Evolutionary conservation across 208 protist species (phyloP).

Genomic region (Zelonia costaricensis): DNA sequence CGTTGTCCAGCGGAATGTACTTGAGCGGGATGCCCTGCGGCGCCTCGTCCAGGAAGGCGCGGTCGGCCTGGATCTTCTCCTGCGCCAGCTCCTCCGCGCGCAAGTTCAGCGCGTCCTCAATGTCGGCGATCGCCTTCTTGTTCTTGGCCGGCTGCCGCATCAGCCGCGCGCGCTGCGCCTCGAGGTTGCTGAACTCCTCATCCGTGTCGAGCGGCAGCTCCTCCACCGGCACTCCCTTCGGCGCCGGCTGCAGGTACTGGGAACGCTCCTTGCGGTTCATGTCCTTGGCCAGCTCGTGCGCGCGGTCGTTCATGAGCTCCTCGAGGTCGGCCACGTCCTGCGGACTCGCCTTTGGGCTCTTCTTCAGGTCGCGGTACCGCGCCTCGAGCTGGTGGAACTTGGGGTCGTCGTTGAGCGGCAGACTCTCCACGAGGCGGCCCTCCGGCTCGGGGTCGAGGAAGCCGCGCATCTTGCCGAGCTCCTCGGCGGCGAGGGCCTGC

Average conservation of each 20-base stretch:
- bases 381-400: constrained; percentile 56
- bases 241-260: constrained; percentile 48
- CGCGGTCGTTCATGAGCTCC: constrained; percentile 80
- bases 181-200: constrained; percentile 64
- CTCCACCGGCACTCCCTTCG: constrained; percentile 51
- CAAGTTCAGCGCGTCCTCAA: constrained; percentile 61
- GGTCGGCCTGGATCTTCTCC: constrained; percentile 65
- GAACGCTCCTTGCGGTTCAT: constrained; percentile 68
- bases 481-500: constrained; percentile 49
- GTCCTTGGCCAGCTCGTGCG: constrained; percentile 66
- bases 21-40: constrained; percentile 59
- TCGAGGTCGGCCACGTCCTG: constrained; percentile 64
- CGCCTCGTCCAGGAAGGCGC: constrained; percentile 68
- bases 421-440: constrained; percentile 57
- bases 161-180: constrained; percentile 67
- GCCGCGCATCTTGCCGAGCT: constrained; percentile 54
- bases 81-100: constrained; percentile 74
- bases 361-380: constrained; percentile 63
- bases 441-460: constrained; percentile 77
- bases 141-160: constrained; percentile 64
- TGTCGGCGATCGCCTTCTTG: constrained; percentile 46
- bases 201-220: constrained; percentile 74
- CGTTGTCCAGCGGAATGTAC: constrained; percentile 66
- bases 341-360: constrained; percentile 48
- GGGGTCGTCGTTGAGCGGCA: constrained; percentile 63